These are phyloP conservation scores for Dothidotthia symphoricarpi DNA, from an alignment of 2,329 filamentous ascomycete genomes.

Conservation along the genomic window DNA sequence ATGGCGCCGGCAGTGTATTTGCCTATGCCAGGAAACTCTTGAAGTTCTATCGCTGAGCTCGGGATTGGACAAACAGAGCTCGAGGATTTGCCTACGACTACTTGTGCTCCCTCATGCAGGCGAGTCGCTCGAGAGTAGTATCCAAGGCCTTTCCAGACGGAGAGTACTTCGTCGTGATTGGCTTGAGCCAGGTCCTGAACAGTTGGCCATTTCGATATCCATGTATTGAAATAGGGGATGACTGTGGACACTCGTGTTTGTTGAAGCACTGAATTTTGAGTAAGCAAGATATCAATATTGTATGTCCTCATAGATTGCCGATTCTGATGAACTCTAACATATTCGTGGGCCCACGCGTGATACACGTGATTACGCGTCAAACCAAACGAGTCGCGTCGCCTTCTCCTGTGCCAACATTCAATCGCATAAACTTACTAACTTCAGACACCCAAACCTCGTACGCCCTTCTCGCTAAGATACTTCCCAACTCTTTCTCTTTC, in stretches of 20 bases:
- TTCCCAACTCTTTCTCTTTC: slow-evolving; percentile 31
- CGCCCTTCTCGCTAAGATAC: slow-evolving; percentile 54
- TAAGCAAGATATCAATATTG: neutral
- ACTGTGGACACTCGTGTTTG: slow-evolving; percentile 64
- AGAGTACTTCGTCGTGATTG: slow-evolving; percentile 55
- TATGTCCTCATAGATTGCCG: no score
- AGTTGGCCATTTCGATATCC: slow-evolving; percentile 62
- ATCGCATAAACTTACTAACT: slow-evolving; percentile 52
- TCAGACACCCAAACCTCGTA: slow-evolving; percentile 68
- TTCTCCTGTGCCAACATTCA: no score
- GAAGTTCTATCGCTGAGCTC: slow-evolving; percentile 45
- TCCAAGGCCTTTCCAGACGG: slow-evolving; percentile 60
- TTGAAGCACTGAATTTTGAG: slow-evolving; percentile 52
- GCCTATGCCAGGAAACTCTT: slow-evolving; percentile 59
- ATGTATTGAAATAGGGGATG: slow-evolving; percentile 62
- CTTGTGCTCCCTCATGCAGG: slow-evolving; percentile 57
- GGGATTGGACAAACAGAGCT: slow-evolving; percentile 53
- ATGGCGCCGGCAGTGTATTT: slow-evolving; percentile 64
- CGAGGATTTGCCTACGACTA: slow-evolving; percentile 43
- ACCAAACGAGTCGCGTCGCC: no score
- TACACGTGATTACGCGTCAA: no score
- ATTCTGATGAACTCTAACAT: no score
- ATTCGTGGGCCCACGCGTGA: no score
- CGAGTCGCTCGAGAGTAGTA: slow-evolving; percentile 65
- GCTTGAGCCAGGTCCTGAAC: slow-evolving; percentile 57